Percentiles rank a stretch among this genome's conserved stretches.
These are phyloP conservation scores for Ogataea pilisensis DNA, from an alignment of 805 yeast species.

Conservation along the genomic window DNA sequence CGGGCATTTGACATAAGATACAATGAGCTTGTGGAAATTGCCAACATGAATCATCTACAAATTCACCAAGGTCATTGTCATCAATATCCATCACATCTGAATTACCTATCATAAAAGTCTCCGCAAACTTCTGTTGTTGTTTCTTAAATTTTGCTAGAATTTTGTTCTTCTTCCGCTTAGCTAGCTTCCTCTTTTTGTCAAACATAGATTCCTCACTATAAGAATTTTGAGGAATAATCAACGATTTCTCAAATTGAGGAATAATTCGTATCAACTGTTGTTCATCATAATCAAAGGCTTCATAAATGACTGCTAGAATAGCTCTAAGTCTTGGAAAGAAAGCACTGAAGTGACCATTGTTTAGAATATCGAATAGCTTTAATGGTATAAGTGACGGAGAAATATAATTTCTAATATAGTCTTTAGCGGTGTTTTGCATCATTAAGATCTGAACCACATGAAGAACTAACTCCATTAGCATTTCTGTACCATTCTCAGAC, in stretches of 20 bases:
- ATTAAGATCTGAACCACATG: constrained; percentile 67
- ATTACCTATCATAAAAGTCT: constrained; percentile 31
- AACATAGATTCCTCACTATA: constrained; percentile 34
- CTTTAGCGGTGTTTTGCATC: constrained; percentile 33
- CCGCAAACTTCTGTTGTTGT: constrained; percentile 75
- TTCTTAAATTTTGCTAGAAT: constrained; percentile 74
- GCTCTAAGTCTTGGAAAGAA: constrained; percentile 56
- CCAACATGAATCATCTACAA: constrained; percentile 46
- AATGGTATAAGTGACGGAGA: constrained; percentile 12
- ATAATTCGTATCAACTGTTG: constrained; percentile 34
- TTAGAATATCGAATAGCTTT: constrained; percentile 39
- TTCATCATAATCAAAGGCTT: constrained; percentile 15
- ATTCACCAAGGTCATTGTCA: constrained; percentile 35
- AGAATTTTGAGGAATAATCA: constrained; percentile 7
- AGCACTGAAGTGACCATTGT: constrained; percentile 35
- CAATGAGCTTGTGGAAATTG: constrained; percentile 71
- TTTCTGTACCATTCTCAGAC: constrained; percentile 39
- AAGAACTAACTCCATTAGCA: constrained; percentile 52
- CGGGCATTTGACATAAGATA: constrained; percentile 76
- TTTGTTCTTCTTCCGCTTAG: constrained; percentile 64
- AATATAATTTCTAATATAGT: constrained; percentile 14
- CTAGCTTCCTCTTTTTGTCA: constrained; percentile 61
- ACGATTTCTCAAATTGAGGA: constrained; percentile 27
- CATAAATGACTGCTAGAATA: constrained; percentile 35
- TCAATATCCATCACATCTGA: constrained; percentile 37